A percentile compares a stretch with the other conserved stretches of the same genome.
Conservation (phyloP, 768 basidiomycete genomes). For the Psilocybe tampanensis region DNA sequence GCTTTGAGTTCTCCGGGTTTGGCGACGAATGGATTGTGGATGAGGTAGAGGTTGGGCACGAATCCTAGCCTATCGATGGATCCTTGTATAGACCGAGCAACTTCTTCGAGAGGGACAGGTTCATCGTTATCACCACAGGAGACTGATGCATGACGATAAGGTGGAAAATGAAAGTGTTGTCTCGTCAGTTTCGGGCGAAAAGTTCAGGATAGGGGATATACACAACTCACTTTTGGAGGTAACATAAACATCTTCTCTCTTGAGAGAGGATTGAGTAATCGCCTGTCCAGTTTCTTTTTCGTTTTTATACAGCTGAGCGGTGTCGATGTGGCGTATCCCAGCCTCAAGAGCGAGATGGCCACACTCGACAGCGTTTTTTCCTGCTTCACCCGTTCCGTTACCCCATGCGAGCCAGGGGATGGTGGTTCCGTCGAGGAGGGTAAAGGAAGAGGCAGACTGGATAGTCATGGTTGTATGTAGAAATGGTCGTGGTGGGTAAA, state of each 20-base stretch:
- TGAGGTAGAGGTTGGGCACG: slow-evolving; percentile 55
- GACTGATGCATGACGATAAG: slow-evolving; percentile 4
- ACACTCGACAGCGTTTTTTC: slow-evolving; percentile 32
- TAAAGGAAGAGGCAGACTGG: slow-evolving; percentile 17
- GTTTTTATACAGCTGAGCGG: slow-evolving; percentile 50
- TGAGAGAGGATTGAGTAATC: slow-evolving; percentile 32
- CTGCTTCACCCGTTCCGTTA: slow-evolving; percentile 41
- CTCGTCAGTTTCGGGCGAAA: not conserved
- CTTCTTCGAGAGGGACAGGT: slow-evolving; percentile 30
- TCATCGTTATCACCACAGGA: slow-evolving; percentile 15
- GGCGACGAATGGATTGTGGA: slow-evolving; percentile 44
- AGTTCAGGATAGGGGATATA: not conserved
- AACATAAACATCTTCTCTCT: slow-evolving; percentile 48
- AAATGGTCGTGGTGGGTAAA: not conserved
- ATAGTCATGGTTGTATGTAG: slow-evolving; percentile 12
- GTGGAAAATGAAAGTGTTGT: not conserved
- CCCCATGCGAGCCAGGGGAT: slow-evolving; percentile 56
- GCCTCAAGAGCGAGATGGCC: slow-evolving; percentile 34
- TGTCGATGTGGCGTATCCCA: slow-evolving; percentile 55
- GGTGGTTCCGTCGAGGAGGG: slow-evolving; percentile 32
- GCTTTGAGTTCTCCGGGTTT: slow-evolving; percentile 26
- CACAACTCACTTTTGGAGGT: slow-evolving; percentile 40
- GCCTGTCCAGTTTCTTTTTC: slow-evolving; percentile 45
- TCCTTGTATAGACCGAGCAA: slow-evolving; percentile 42
- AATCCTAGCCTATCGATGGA: slow-evolving; percentile 49